Percentiles rank a stretch among this genome's conserved stretches.
These are phyloP conservation scores for Endocarpon pusillum DNA, from an alignment of 495 filamentous ascomycete genomes.

Conservation along the genomic window DNA sequence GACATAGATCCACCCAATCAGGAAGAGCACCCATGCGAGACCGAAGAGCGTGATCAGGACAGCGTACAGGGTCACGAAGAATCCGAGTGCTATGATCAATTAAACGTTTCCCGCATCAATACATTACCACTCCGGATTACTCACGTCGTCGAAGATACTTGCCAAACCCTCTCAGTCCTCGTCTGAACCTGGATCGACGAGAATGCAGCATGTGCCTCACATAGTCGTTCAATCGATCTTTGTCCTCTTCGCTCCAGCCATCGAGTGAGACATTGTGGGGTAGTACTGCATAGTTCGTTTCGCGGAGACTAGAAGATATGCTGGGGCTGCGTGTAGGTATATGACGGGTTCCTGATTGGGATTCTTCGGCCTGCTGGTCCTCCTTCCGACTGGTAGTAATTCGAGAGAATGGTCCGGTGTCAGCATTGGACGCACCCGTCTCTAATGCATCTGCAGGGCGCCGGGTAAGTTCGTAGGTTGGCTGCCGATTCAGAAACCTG, in stretches of 20 bases:
- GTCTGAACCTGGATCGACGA: slow-evolving; percentile 54
- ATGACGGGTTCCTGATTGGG: not conserved
- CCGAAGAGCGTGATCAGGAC: slow-evolving; percentile 66
- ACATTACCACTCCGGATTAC: slow-evolving; percentile 9
- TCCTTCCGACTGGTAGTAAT: slow-evolving; percentile 15
- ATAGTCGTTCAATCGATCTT: slow-evolving; percentile 58
- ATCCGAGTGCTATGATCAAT: slow-evolving; percentile 40
- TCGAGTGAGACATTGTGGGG: slow-evolving; percentile 47
- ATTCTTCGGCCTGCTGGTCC: slow-evolving; percentile 1
- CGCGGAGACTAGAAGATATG: slow-evolving; percentile 26
- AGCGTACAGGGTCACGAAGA: slow-evolving; percentile 64
- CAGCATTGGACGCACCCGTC: slow-evolving; percentile 13
- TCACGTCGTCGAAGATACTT: slow-evolving; percentile 53
- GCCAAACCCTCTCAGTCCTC: slow-evolving; percentile 54
- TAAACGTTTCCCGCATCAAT: not conserved
- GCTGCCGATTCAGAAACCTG: slow-evolving; percentile 45
- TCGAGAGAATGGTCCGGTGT: slow-evolving; percentile 11
- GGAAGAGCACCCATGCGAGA: slow-evolving; percentile 65
- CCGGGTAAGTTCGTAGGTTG: slow-evolving; percentile 54
- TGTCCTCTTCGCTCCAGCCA: slow-evolving; percentile 53
- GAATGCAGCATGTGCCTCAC: slow-evolving; percentile 74
- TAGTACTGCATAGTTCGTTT: slow-evolving; percentile 37
- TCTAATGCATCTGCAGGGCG: slow-evolving; percentile 13
- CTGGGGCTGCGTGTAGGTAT: slow-evolving; percentile 9
- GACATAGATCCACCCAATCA: slow-evolving; percentile 81